Conservation (phyloP, 768 basidiomycete genomes). For the Mycena crocata region DNA sequence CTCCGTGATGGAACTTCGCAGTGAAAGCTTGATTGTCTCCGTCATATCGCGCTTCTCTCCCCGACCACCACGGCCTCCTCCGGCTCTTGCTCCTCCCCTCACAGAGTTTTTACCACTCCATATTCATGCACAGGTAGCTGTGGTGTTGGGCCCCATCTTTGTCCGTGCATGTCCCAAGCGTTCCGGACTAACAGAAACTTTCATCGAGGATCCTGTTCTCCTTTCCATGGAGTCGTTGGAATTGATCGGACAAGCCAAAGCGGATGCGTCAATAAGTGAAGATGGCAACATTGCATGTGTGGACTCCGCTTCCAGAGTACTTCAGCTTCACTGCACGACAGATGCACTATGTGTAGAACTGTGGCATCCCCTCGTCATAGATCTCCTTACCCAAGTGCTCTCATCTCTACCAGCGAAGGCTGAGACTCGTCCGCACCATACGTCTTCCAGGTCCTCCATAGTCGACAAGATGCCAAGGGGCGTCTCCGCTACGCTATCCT, state of each 20-base stretch:
- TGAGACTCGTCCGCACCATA: conserved; percentile 11
- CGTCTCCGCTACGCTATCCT: conserved; percentile 63
- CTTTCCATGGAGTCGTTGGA: conserved; percentile 71
- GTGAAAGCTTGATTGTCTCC: conserved; percentile 61
- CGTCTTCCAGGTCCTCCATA: conserved; percentile 43
- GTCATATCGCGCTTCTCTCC: conserved; percentile 55
- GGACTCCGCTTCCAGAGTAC: conserved; percentile 54
- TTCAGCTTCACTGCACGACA: conserved; percentile 60
- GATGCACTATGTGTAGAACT: conserved; percentile 75
- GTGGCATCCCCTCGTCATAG: conserved; percentile 72
- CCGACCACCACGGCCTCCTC: conserved; percentile 36
- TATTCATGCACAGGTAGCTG: conserved; percentile 55
- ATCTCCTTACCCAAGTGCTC: conserved; percentile 63
- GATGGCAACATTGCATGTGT: conserved; percentile 55
- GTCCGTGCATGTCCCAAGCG: conserved; percentile 59
- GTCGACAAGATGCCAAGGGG: conserved; percentile 65
- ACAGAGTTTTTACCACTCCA: conserved; percentile 57
- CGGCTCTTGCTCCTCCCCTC: conserved; percentile 36
- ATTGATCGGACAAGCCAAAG: conserved; percentile 54
- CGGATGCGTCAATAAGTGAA: conserved; percentile 63
- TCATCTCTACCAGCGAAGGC: conserved; percentile 46
- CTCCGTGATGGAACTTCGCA: conserved; percentile 67
- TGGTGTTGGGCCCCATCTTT: conserved; percentile 64
- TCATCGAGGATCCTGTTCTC: conserved; percentile 60
- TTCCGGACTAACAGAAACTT: conserved; percentile 41